phyloP scores from a whole-genome alignment of 2,329 filamentous ascomycete genomes.

The Magnaporthiopsis rhizophila region DNA sequence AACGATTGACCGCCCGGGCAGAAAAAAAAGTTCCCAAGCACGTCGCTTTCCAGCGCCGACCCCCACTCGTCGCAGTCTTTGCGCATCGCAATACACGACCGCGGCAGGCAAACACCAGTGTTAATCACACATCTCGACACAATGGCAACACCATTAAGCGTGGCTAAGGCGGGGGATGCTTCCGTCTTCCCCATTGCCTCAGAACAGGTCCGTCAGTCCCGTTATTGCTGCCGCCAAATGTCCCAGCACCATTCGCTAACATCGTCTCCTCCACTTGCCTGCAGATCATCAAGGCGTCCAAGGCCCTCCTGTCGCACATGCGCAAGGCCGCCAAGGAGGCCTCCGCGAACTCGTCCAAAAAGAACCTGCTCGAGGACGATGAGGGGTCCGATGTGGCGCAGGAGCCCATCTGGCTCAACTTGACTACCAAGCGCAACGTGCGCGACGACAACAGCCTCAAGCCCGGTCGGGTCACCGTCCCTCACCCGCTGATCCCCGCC shows the following conservation, averaged over 20 bases:
- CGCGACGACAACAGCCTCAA: conserved; percentile 70
- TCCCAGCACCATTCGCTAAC: background rate
- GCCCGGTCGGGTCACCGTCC: conserved; percentile 72
- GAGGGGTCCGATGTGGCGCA: conserved; percentile 31
- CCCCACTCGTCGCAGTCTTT: background rate
- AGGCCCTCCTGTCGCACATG: conserved; percentile 54
- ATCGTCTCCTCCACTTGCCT: background rate
- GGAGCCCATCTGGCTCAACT: conserved; percentile 51
- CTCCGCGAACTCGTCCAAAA: conserved; percentile 39
- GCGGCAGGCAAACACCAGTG: background rate
- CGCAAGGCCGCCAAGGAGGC: conserved; percentile 45
- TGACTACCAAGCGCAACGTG: conserved; percentile 60
- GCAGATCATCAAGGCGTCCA: conserved; percentile 54
- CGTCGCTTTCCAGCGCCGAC: background rate
- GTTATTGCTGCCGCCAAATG: background rate
- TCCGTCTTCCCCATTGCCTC: conserved; percentile 3
- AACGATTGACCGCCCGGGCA: conserved; percentile 2
- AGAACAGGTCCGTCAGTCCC: conserved; percentile 1
- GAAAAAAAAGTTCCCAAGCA: conserved; percentile 7
- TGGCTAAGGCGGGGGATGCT: conserved; percentile 1
- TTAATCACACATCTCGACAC: background rate
- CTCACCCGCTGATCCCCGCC: conserved; percentile 61
- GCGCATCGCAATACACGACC: background rate
- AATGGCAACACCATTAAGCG: conserved; percentile 5
- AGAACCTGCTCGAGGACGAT: conserved; percentile 43